A percentile compares a stretch with the other conserved stretches of the same genome.
Conservation (phyloP, 148 eudicot genomes). For the Rhododendron griersonianum region DNA sequence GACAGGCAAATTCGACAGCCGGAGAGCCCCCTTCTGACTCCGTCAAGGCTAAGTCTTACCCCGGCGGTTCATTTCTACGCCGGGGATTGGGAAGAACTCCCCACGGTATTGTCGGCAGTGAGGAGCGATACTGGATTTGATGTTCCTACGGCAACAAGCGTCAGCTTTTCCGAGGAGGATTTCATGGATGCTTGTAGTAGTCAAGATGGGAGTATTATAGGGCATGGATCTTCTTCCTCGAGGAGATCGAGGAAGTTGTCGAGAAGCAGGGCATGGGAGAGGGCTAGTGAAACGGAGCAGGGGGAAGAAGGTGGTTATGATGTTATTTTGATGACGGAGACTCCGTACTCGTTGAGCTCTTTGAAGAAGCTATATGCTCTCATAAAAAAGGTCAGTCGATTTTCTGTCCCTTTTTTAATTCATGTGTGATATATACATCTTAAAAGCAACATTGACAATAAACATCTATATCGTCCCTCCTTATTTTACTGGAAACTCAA, state of each 20-base stretch:
- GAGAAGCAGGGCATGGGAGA: conserved; percentile 73
- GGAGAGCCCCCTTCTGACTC: conserved; percentile 58
- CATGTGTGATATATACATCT: background rate
- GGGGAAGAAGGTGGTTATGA: conserved; percentile 74
- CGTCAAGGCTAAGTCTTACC: conserved; percentile 55
- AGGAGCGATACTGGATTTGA: conserved; percentile 38
- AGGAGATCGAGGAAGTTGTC: conserved; percentile 69
- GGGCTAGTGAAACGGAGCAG: conserved; percentile 55
- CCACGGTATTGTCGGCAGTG: conserved; percentile 51
- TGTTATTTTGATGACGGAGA: conserved; percentile 61
- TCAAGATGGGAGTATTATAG: conserved; percentile 66
- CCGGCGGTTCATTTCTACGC: conserved; percentile 66
- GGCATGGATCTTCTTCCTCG: conserved; percentile 49
- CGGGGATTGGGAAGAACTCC: conserved; percentile 74
- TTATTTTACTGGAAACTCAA: background rate
- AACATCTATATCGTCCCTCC: background rate
- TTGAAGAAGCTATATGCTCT: conserved; percentile 66
- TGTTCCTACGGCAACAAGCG: conserved; percentile 46
- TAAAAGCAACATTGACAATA: background rate
- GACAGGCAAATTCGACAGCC: conserved; percentile 69
- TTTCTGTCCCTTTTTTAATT: conserved; percentile 2
- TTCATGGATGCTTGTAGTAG: conserved; percentile 64
- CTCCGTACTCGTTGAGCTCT: conserved; percentile 55
- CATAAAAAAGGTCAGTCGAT: conserved; percentile 51
- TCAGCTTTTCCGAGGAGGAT: conserved; percentile 78